A percentile compares a stretch with the other conserved stretches of the same genome.
Conservation (phyloP, 2,329 filamentous ascomycete genomes). For the Trematosphaeria pertusa region DNA sequence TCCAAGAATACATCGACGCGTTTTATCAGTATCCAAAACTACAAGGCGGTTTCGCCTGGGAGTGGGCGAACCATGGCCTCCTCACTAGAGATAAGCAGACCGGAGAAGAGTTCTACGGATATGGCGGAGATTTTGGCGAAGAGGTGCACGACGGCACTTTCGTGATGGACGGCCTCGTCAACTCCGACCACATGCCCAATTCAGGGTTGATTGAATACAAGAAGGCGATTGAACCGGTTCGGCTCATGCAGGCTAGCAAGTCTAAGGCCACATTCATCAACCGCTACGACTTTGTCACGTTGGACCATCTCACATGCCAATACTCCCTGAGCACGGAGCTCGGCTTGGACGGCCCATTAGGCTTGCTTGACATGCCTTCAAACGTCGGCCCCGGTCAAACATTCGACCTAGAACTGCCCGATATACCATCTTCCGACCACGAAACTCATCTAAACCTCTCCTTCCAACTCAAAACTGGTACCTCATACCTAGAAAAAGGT, state of each 20-base stretch:
- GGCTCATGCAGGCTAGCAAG: slow-evolving; percentile 30
- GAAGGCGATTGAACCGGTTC: slow-evolving; percentile 54
- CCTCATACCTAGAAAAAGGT: slow-evolving; percentile 40
- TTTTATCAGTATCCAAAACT: slow-evolving; percentile 68
- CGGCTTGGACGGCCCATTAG: slow-evolving; percentile 1
- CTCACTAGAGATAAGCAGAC: slow-evolving; percentile 48
- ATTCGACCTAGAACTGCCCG: slow-evolving; percentile 33
- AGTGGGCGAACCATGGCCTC: slow-evolving; percentile 56
- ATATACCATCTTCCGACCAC: slow-evolving; percentile 15
- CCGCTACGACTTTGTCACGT: slow-evolving; percentile 45
- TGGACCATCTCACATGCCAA: slow-evolving; percentile 43
- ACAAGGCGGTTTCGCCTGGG: slow-evolving; percentile 66
- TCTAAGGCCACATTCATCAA: slow-evolving; percentile 40
- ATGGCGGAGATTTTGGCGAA: slow-evolving; percentile 54
- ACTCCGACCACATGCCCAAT: slow-evolving; percentile 51
- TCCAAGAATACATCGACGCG: slow-evolving; percentile 71
- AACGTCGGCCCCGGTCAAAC: slow-evolving; percentile 33
- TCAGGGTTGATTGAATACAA: slow-evolving; percentile 53
- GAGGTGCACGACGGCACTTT: slow-evolving; percentile 52
- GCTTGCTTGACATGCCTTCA: slow-evolving; percentile 30
- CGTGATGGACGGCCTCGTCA: slow-evolving; percentile 53
- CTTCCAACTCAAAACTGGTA: slow-evolving; percentile 43
- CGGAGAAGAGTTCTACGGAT: slow-evolving; percentile 50
- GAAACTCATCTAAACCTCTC: slow-evolving; percentile 30
- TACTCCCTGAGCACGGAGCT: slow-evolving; percentile 24